phyloP scores from a whole-genome alignment of 2,329 filamentous ascomycete genomes.

The Aspergillus aculeatinus region DNA sequence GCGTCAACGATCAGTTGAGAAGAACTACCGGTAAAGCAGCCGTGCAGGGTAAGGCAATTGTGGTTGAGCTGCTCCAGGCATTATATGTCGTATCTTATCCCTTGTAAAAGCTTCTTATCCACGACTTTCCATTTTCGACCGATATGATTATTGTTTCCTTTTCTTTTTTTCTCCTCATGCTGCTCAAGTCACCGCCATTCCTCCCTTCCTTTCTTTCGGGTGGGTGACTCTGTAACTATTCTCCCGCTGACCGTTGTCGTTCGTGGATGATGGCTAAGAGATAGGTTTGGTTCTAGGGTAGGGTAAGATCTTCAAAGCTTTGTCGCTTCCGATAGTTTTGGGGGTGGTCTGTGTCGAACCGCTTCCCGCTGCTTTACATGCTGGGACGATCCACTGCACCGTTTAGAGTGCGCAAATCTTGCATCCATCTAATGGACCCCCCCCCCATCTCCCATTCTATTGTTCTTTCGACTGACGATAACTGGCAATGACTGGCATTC shows the following conservation, averaged over 20 bases:
- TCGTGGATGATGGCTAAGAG: too few species aligned
- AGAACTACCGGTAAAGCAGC: neutral
- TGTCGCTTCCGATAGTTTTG: constrained; percentile 4
- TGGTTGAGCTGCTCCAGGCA: neutral
- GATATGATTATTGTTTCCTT: neutral
- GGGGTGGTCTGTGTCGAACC: constrained; percentile 15
- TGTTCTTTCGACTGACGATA: neutral
- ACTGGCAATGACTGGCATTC: neutral
- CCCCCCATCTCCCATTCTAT: neutral
- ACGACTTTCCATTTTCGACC: constrained; percentile 1
- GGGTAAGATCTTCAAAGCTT: neutral
- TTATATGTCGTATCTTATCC: neutral
- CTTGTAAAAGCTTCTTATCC: constrained; percentile 1
- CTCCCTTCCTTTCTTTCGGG: neutral
- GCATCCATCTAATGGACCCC: constrained; percentile 8
- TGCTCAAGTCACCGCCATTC: constrained; percentile 15
- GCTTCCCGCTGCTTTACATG: constrained; percentile 17
- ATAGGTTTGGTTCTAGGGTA: neutral
- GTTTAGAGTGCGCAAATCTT: constrained; percentile 22
- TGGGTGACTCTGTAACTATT: neutral
- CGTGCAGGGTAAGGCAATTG: neutral
- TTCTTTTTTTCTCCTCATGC: neutral
- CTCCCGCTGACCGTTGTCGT: neutral
- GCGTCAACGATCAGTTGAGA: neutral
- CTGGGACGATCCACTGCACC: constrained; percentile 18